Conservation (phyloP, 176 grass and related monocot genomes). For the Miscanthus lutarioriparius region DNA sequence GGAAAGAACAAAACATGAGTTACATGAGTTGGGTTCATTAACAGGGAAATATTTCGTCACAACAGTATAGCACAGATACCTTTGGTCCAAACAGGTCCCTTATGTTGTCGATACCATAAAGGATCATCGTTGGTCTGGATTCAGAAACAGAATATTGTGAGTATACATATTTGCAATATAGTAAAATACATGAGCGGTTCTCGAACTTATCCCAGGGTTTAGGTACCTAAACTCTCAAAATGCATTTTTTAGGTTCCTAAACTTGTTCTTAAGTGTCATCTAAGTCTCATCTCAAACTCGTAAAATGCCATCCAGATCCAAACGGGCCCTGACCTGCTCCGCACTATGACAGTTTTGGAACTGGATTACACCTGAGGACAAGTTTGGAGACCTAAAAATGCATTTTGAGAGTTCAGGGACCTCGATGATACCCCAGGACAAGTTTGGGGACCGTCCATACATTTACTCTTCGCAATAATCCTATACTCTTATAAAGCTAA, state of each 20-base stretch:
- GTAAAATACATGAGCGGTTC: too few relatives aligned
- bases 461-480: neutral
- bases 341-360: too few relatives aligned
- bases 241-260: too few relatives aligned
- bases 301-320: too few relatives aligned
- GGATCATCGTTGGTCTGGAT: slow-evolving; percentile 91
- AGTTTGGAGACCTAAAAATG: too few relatives aligned
- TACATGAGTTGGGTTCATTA: slow-evolving; percentile 23
- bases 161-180: neutral
- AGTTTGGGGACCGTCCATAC: neutral
- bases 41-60: neutral
- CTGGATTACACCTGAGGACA: too few relatives aligned
- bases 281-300: too few relatives aligned
- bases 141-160: neutral
- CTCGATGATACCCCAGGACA: neutral
- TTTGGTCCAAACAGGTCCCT: slow-evolving; percentile 91
- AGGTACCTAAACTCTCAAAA: too few relatives aligned
- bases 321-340: too few relatives aligned
- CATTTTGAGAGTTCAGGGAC: neutral
- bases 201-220: too few relatives aligned
- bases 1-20: slow-evolving; percentile 29
- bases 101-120: slow-evolving; percentile 83
- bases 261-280: too few relatives aligned
- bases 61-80: slow-evolving; percentile 40
- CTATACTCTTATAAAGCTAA: too few relatives aligned